Percentiles rank a stretch among this genome's conserved stretches.
Conservation (phyloP, 2,329 filamentous ascomycete genomes). For the Cladosporium sp. region DNA sequence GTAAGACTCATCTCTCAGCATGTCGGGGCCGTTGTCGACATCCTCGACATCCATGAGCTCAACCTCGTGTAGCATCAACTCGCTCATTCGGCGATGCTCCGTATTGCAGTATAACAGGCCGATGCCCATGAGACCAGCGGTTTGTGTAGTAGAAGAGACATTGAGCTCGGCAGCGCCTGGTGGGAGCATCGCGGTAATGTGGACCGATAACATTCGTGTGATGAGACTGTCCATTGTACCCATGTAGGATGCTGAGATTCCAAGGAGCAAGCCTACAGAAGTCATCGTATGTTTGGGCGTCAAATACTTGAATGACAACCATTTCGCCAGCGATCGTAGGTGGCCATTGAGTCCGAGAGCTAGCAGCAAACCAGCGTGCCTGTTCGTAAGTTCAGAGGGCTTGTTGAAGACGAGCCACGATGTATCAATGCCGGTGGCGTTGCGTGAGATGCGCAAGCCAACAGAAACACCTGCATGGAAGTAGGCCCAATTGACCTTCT, state of each 20-base stretch:
- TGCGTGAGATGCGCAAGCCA: constrained; percentile 81
- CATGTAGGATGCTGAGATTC: constrained; percentile 86
- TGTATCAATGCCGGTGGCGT: constrained; percentile 90
- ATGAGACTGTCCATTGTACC: constrained; percentile 97
- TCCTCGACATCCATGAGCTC: constrained; percentile 83
- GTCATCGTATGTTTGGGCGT: constrained; percentile 99
- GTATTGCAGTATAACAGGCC: constrained; percentile 91
- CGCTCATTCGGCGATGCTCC: constrained; percentile 96
- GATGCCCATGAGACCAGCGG: constrained; percentile 94
- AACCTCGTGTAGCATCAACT: constrained; percentile 97
- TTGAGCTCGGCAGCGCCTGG: constrained; percentile 91
- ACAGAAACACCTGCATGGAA: constrained; percentile 96
- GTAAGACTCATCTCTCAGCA: constrained; percentile 90
- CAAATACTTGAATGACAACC: constrained; percentile 98
- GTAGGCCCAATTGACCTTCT: constrained; percentile 97
- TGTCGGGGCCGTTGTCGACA: constrained; percentile 61
- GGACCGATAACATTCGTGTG: constrained; percentile 87
- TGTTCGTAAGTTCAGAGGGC: constrained; percentile 83
- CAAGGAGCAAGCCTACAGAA: constrained; percentile 88
- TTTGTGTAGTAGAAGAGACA: constrained; percentile 86
- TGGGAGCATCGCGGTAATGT: constrained; percentile 91
- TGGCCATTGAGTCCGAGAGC: constrained; percentile 92
- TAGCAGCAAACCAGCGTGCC: constrained; percentile 91
- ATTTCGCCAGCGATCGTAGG: constrained; percentile 89
- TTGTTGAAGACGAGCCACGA: constrained; percentile 99